These are phyloP conservation scores for Populus trichocarpa DNA, from an alignment of 441 rosid species.

Conservation along the genomic window DNA sequence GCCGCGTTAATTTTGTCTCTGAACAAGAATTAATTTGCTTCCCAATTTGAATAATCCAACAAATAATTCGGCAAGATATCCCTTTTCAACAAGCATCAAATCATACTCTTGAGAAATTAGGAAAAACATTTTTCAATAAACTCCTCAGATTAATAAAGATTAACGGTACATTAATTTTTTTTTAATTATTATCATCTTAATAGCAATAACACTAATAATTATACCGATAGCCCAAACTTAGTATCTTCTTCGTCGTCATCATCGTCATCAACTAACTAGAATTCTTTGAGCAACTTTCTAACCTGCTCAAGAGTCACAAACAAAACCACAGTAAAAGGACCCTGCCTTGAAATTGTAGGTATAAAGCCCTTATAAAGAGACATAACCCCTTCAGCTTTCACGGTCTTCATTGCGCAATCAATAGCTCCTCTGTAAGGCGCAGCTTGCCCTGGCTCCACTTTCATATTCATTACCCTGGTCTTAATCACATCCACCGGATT, in stretches of 20 bases:
- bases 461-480: too few relatives aligned
- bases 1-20: background rate
- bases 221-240: background rate
- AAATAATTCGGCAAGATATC: too few relatives aligned
- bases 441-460: too few relatives aligned
- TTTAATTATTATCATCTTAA: background rate
- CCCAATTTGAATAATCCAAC: background rate
- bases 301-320: constrained; percentile 21
- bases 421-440: too few relatives aligned
- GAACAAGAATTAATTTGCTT: background rate
- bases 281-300: constrained; percentile 53
- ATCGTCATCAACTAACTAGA: constrained; percentile 18
- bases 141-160: background rate
- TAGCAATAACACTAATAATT: background rate
- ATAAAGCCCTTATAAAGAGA: too few relatives aligned
- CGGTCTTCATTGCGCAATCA: too few relatives aligned
- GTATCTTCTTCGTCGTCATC: constrained; percentile 21
- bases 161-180: background rate
- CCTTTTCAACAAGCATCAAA: background rate
- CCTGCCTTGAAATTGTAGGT: too few relatives aligned
- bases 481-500: too few relatives aligned
- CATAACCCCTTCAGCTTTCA: too few relatives aligned
- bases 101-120: background rate
- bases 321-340: constrained; percentile 71
- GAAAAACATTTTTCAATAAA: background rate